Percentiles rank a stretch among this genome's conserved stretches.
These are phyloP conservation scores for Fusarium piperis DNA, from an alignment of 2,329 filamentous ascomycete genomes.

Conservation along the genomic window DNA sequence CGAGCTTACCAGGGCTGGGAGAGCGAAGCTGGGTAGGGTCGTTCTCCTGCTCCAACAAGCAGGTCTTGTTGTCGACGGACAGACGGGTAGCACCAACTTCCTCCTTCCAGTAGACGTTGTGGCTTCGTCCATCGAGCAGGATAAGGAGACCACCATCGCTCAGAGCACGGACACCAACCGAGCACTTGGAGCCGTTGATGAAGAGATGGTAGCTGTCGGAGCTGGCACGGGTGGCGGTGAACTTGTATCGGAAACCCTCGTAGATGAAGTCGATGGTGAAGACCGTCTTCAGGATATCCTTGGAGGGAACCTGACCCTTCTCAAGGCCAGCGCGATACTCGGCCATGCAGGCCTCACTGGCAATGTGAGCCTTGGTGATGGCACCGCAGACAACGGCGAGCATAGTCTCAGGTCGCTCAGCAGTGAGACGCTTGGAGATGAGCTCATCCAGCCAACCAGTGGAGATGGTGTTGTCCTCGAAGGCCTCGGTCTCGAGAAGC, in stretches of 20 bases:
- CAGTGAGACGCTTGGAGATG: conserved; percentile 96
- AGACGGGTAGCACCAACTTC: conserved; percentile 95
- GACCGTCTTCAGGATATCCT: conserved; percentile 96
- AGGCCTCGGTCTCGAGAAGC: conserved; percentile 95
- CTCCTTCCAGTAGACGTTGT: conserved; percentile 99
- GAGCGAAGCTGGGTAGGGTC: conserved; percentile 96
- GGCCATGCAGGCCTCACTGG: conserved; percentile 87
- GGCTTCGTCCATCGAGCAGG: conserved; percentile 88
- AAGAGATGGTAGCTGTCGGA: conserved; percentile 96
- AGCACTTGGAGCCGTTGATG: conserved; percentile 98
- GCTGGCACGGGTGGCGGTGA: conserved; percentile 93
- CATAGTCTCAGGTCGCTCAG: conserved; percentile 92
- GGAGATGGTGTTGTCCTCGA: conserved; percentile 99
- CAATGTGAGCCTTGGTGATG: conserved; percentile 91
- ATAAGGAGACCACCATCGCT: conserved; percentile 94
- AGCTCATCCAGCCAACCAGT: conserved; percentile 99
- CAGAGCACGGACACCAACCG: conserved; percentile 89
- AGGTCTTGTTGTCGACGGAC: conserved; percentile 98
- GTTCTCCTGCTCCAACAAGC: conserved; percentile 97
- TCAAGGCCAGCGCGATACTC: conserved; percentile 91
- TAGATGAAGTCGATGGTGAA: conserved; percentile 99
- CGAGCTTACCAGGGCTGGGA: conserved; percentile 94
- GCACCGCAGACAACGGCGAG: conserved; percentile 96
- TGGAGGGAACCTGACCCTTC: conserved; percentile 96
- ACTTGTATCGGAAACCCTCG: conserved; percentile 95